Conservation (phyloP, 805 yeast genomes). For the Pichia occidentalis region DNA sequence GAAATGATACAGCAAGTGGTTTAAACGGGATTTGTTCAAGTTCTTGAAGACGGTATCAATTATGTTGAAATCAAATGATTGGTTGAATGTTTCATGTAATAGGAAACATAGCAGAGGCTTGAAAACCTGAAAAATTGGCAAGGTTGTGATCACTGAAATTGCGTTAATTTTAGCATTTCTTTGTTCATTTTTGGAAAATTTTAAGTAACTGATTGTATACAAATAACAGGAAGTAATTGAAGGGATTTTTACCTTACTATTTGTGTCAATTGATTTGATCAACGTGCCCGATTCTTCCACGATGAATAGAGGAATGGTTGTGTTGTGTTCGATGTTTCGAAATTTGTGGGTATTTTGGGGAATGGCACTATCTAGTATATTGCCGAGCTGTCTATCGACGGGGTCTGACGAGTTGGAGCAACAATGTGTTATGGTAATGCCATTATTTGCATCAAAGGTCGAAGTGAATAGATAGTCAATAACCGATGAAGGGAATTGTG, state of each 20-base stretch:
- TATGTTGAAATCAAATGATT: neutral
- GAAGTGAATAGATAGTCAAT: slow-evolving; percentile 45
- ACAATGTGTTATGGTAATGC: slow-evolving; percentile 59
- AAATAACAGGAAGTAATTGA: slow-evolving; percentile 20
- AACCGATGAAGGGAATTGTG: slow-evolving; percentile 2
- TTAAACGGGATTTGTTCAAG: slow-evolving; percentile 20
- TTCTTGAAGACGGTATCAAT: slow-evolving; percentile 14
- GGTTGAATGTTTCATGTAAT: slow-evolving; percentile 36
- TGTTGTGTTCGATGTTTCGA: slow-evolving; percentile 49
- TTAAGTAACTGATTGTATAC: slow-evolving; percentile 27
- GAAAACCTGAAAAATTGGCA: slow-evolving; percentile 40
- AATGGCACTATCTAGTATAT: slow-evolving; percentile 21
- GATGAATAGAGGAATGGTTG: slow-evolving; percentile 45
- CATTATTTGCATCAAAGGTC: slow-evolving; percentile 73
- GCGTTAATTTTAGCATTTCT: slow-evolving; percentile 40
- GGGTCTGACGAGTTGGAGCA: slow-evolving; percentile 52
- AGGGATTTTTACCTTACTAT: slow-evolving; percentile 1
- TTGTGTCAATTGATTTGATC: slow-evolving; percentile 14
- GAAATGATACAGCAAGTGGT: slow-evolving; percentile 24
- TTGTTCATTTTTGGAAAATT: slow-evolving; percentile 18
- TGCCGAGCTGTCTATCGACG: slow-evolving; percentile 50
- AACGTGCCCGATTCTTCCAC: slow-evolving; percentile 16
- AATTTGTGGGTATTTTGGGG: slow-evolving; percentile 35
- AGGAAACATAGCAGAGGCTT: slow-evolving; percentile 42
- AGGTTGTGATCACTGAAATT: slow-evolving; percentile 39